A percentile compares a stretch with the other conserved stretches of the same genome.
These are phyloP conservation scores for Juncus inflexus DNA, from an alignment of 176 grass and related monocot species.

Conservation along the genomic window DNA sequence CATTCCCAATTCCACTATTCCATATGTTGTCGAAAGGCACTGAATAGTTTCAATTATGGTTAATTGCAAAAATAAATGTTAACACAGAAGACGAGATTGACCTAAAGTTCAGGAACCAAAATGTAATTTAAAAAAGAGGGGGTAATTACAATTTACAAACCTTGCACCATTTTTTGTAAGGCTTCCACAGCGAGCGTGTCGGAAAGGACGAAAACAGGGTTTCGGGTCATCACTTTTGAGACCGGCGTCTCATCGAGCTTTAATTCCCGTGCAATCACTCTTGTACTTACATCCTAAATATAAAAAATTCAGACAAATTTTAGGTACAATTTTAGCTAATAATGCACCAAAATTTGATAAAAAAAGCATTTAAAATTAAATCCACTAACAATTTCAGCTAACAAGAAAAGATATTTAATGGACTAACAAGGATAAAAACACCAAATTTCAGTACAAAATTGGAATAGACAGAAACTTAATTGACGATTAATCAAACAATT, in stretches of 20 bases:
- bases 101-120: neutral
- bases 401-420: neutral
- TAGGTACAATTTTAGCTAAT: neutral
- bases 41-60: too few species aligned
- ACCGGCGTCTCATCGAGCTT: constrained; percentile 93
- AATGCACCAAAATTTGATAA: neutral
- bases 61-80: too few species aligned
- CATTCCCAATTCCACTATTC: too few species aligned
- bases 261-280: constrained; percentile 85
- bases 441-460: too few species aligned
- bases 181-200: constrained; percentile 91
- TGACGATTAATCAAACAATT: too few species aligned
- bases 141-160: constrained; percentile 31
- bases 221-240: constrained; percentile 93
- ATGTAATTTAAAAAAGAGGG: neutral
- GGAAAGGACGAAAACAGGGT: constrained; percentile 79
- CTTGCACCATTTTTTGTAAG: constrained; percentile 99
- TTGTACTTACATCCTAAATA: constrained; percentile 76
- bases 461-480: too few species aligned
- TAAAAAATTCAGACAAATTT: constrained; percentile 5
- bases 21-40: too few species aligned
- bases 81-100: too few species aligned
- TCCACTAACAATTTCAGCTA: neutral
- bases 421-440: neutral
- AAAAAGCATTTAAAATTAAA: constrained; percentile 11